Base-by-base conservation (phyloP, 129 eudicot species). In the Glebionis coronaria region DNA sequence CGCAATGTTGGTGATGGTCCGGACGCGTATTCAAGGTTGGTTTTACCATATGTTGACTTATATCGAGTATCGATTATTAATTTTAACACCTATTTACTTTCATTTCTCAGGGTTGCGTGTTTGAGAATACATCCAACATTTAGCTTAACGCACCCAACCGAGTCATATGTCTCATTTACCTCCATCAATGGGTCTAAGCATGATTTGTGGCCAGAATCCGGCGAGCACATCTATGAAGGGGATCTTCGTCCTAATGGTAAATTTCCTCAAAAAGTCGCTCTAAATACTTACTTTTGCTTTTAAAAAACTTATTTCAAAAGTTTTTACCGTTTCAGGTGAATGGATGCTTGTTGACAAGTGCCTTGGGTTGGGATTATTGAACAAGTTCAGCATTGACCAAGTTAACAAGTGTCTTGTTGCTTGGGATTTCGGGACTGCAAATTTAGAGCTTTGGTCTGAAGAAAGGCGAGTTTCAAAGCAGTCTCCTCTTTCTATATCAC, bases 371-470 rank as follows among this genome's bases (percentile, higher is more conserved):
- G 83, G 81, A 13, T 81, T 93, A 29, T 84, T 86, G 68, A 93
- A 89, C 82, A 82, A 81, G 67, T 93, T 93, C 74, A 61, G 81
- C 31, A 51, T 73, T 66, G 74, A 68, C 40, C 87, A 93, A 54
- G 99, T 89, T 29, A 66, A 69, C 84, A 93, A 89, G 73, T 94
- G 99, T 68, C 75, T 83, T 18, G 21, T 94, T 27, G 82, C 90
- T 51, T 94, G 97, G 99, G 97, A 96, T 72, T 81, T 74, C 1
- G 88, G 95, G 51, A 94, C 93, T 12, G 84, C 90, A 3, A 94
- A 94, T 80, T 19, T 94, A 25, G 99, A 94, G 95, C 97, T 94
- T 28, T 90, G 93, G 90, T 94, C 95, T 3, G 97, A 94, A 69
- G 82, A 84, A 15, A 84, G 95, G 52, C 99, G 97, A 12, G 97